These are phyloP conservation scores for Candolleomyces aberdarensis DNA, from an alignment of 768 basidiomycete species.

Conservation along the genomic window DNA sequence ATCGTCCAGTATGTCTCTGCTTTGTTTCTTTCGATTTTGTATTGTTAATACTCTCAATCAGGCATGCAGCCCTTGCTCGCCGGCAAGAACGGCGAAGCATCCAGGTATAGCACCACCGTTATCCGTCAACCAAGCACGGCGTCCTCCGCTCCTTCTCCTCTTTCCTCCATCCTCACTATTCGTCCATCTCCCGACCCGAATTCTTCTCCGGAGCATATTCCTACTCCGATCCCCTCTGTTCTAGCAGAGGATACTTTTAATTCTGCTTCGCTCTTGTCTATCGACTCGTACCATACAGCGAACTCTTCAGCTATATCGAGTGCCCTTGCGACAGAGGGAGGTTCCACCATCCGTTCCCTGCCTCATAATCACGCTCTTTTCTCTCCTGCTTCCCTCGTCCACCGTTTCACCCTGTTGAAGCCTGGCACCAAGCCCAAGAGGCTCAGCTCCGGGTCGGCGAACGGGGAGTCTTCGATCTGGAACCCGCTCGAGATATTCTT, in stretches of 20 bases:
- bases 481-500: slow-evolving; percentile 80
- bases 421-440: slow-evolving; percentile 65
- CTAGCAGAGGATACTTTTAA: slow-evolving; percentile 19
- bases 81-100: slow-evolving; percentile 22
- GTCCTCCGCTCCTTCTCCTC: slow-evolving; percentile 38
- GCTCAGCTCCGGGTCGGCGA: slow-evolving; percentile 12
- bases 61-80: slow-evolving; percentile 54
- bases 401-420: slow-evolving; percentile 85
- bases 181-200: slow-evolving; percentile 53
- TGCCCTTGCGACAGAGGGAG: slow-evolving; percentile 73
- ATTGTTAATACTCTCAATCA: slow-evolving; percentile 17
- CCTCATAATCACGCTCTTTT: slow-evolving; percentile 9
- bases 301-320: slow-evolving; percentile 47
- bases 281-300: slow-evolving; percentile 68
- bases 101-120: slow-evolving; percentile 71
- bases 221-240: slow-evolving; percentile 29
- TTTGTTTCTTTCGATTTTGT: not conserved
- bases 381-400: slow-evolving; percentile 40
- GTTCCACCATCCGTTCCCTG: slow-evolving; percentile 59
- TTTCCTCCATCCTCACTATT: slow-evolving; percentile 75
- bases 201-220: slow-evolving; percentile 35
- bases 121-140: slow-evolving; percentile 46
- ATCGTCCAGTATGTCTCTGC: not conserved
- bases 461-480: slow-evolving; percentile 51
- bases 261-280: slow-evolving; percentile 40